These are phyloP conservation scores for Alternaria angustiovoidea DNA, from an alignment of 2,329 filamentous ascomycete genomes.

Conservation along the genomic window DNA sequence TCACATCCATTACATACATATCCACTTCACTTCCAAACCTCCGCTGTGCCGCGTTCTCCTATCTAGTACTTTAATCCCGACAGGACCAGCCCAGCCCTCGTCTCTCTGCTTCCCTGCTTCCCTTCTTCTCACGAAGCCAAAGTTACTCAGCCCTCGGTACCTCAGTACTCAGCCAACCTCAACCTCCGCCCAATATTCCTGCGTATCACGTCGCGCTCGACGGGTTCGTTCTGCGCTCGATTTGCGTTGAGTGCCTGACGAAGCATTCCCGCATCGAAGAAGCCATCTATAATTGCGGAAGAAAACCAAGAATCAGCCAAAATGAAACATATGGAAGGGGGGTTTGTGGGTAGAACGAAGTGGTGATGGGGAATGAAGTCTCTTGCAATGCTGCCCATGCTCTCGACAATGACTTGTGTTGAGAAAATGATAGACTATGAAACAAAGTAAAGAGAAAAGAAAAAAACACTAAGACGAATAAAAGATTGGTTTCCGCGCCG, in stretches of 20 bases:
- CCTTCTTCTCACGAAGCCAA: too few relatives aligned
- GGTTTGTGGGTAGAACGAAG: neutral
- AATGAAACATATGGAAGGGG: neutral
- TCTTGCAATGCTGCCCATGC: neutral
- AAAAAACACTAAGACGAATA: conserved; percentile 22
- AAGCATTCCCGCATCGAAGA: conserved; percentile 97
- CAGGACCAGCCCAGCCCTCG: too few relatives aligned
- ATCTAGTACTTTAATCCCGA: too few relatives aligned
- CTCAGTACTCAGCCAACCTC: conserved; percentile 71
- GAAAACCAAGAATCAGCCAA: conserved; percentile 42
- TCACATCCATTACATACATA: too few relatives aligned
- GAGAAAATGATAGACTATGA: conserved; percentile 4
- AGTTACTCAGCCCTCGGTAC: neutral
- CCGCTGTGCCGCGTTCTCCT: too few relatives aligned
- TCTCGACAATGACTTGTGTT: neutral
- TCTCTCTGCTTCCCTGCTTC: neutral
- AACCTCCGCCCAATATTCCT: conserved; percentile 79
- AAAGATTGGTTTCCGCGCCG: conserved; percentile 31
- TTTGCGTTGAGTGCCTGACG: conserved; percentile 84
- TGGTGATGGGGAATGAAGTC: conserved; percentile 4
- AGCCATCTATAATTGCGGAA: conserved; percentile 72
- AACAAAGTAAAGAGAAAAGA: neutral
- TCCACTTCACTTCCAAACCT: too few relatives aligned
- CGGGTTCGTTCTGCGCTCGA: conserved; percentile 54
- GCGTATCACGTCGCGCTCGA: conserved; percentile 68